phyloP scores from a whole-genome alignment of 164 flowering plant species.

The Macadamia tetraphylla region DNA sequence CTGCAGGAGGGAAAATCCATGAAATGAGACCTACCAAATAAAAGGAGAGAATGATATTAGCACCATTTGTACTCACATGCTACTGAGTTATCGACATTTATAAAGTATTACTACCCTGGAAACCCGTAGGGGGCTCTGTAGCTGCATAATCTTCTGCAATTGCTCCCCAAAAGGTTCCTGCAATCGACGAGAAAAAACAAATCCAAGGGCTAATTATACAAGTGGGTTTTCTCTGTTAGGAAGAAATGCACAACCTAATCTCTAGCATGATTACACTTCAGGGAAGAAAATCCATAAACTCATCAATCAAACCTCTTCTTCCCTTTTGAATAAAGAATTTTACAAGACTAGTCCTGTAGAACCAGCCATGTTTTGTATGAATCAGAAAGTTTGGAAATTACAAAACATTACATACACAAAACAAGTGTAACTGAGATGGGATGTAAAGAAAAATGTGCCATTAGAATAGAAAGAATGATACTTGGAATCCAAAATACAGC shows the following conservation, averaged over 20 bases:
- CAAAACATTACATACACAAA: no score
- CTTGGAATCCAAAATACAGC: not conserved
- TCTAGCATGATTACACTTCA: not conserved
- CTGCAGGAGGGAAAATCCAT: slow-evolving; percentile 83
- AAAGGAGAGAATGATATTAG: not conserved
- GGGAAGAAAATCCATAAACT: not conserved
- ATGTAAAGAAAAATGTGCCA: no score
- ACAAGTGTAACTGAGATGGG: no score
- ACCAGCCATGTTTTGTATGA: not conserved
- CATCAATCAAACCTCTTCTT: not conserved
- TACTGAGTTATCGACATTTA: not conserved
- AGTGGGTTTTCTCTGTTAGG: not conserved
- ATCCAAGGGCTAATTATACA: not conserved
- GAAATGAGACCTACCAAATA: slow-evolving; percentile 62
- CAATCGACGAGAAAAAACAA: slow-evolving; percentile 4
- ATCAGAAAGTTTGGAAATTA: not conserved
- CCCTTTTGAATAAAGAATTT: not conserved
- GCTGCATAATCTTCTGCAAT: slow-evolving; percentile 57
- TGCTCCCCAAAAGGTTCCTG: slow-evolving; percentile 72
- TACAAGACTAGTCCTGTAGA: not conserved
- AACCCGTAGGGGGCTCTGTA: slow-evolving; percentile 78
- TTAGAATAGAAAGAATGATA: not conserved
- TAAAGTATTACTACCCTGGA: slow-evolving; percentile 50
- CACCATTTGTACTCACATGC: not conserved
- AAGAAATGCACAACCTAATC: not conserved